A percentile compares a stretch with the other conserved stretches of the same genome.
Conservation (phyloP, 2,329 filamentous ascomycete species). For the Pestalotiopsis sp. region DNA sequence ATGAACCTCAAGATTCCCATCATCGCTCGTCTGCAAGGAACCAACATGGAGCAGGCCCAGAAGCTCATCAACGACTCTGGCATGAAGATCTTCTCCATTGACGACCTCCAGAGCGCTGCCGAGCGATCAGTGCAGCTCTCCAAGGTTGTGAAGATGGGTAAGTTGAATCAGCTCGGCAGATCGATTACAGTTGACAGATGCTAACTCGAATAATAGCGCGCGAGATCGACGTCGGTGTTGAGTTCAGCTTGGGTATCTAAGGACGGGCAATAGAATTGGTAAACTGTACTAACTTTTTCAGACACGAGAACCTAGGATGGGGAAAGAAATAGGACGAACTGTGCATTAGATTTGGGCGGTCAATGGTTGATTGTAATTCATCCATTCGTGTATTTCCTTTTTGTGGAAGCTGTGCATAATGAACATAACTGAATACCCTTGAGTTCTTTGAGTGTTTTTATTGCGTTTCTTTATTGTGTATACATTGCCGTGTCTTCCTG, state of each 20-base stretch:
- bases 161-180: slow-evolving; percentile 37
- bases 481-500: too few species aligned
- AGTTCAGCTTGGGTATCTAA: slow-evolving; percentile 94
- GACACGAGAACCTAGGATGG: slow-evolving; percentile 17
- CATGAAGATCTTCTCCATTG: slow-evolving; percentile 99
- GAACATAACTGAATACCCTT: slow-evolving; percentile 14
- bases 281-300: slow-evolving; percentile 37
- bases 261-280: slow-evolving; percentile 28
- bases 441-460: background rate
- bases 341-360: slow-evolving; percentile 17
- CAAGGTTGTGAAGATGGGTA: slow-evolving; percentile 98
- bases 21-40: slow-evolving; percentile 95
- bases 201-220: slow-evolving; percentile 60
- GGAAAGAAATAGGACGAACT: slow-evolving; percentile 14
- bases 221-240: slow-evolving; percentile 95
- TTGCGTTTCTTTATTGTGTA: background rate
- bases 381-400: slow-evolving; percentile 11
- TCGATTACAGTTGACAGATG: background rate
- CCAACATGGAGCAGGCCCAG: slow-evolving; percentile 95
- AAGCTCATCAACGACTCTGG: slow-evolving; percentile 94
- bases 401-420: slow-evolving; percentile 12
- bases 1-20: slow-evolving; percentile 97
- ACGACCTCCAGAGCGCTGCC: slow-evolving; percentile 94
- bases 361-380: slow-evolving; percentile 12
- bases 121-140: slow-evolving; percentile 99